Base-by-base conservation (phyloP, 345 rosid species). In the Microthlaspi erraticum region DNA sequence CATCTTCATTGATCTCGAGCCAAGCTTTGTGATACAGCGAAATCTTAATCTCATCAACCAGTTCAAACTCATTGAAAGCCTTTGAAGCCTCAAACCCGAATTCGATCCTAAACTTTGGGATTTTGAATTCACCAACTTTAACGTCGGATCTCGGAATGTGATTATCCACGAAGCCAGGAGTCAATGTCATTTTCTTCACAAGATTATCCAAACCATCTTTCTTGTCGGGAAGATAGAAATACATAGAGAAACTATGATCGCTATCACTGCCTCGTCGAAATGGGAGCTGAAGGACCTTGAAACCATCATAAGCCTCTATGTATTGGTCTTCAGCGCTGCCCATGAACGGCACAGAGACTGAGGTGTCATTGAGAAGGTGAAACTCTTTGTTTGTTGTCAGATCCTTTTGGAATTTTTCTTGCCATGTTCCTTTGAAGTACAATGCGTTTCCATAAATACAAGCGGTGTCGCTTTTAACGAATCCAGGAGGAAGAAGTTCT, bases 71-170 rank as follows among this genome's bases (percentile, higher is more conserved):
- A 0, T 49, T 12, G 8, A 65, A 65, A 49, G 1, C 14, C 6
- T 1, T 16, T 51, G 23, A 5, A 20, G 49, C 49, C 3, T 7
- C 12, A 42, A 52, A 51, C 19, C 49, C 60, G n/a, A 66, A 62
- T 7, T 16, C 29, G 12, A 62, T 44, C 54, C 32, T 45, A 62
- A 62, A 62, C 67, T 46, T 63, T 51, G 61, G 60, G 10, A 66
- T 52, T 42, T 1, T 20, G 6, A 66, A 52, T 10, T 49, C 16
- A 34, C 46, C 70, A 51, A 23, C 39, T 0, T 11, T 3, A 19
- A 2, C n/a, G 9, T 38, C 20, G 9, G 14, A 2, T 2, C 3
- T 31, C 1, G 61, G 50, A 52, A 20, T 26, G 4, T 66, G 61
- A 31, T 26, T 66, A 46, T 63, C 68, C 56, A 63, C 17, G 43